phyloP scores from a whole-genome alignment of 495 filamentous ascomycete genomes.

The Evansstolkia leycettana region DNA sequence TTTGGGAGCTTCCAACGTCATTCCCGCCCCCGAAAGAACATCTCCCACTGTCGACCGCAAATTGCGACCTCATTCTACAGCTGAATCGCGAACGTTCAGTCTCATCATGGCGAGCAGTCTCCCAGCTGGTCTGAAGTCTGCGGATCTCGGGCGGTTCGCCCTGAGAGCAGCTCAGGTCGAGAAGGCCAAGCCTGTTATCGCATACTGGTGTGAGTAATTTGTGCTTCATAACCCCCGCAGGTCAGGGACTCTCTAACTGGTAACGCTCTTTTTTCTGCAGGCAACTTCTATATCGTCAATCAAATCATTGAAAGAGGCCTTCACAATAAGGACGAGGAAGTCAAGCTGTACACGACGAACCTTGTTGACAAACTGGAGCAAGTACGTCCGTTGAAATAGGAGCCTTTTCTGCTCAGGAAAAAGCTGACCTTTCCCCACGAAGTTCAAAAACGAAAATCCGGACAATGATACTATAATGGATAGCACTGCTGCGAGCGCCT shows the following conservation, averaged over 20 bases:
- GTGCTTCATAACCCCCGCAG: neutral
- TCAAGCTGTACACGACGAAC: slow-evolving; percentile 60
- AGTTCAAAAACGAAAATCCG: slow-evolving; percentile 55
- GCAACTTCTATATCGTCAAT: slow-evolving; percentile 86
- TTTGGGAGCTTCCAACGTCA: too few species aligned
- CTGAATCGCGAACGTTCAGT: too few species aligned
- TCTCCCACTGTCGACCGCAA: too few species aligned
- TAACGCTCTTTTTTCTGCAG: slow-evolving; percentile 27
- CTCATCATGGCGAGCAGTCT: slow-evolving; percentile 62
- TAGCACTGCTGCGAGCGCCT: slow-evolving; percentile 73
- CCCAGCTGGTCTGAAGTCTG: slow-evolving; percentile 60
- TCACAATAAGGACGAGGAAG: slow-evolving; percentile 63
- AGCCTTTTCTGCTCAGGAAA: neutral
- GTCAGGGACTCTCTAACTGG: neutral
- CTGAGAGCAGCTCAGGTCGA: slow-evolving; percentile 75
- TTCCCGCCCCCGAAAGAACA: slow-evolving; percentile 1
- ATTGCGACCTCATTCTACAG: too few species aligned
- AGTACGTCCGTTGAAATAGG: slow-evolving; percentile 33
- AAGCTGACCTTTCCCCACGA: slow-evolving; percentile 5
- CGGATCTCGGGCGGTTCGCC: slow-evolving; percentile 70
- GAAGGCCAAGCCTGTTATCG: slow-evolving; percentile 67
- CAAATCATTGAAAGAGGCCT: slow-evolving; percentile 73
- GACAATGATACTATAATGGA: slow-evolving; percentile 67
- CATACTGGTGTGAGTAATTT: slow-evolving; percentile 85
- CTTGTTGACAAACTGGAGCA: slow-evolving; percentile 89